phyloP scores from a whole-genome alignment of 805 yeast species.

The Ogataea haglerorum region DNA sequence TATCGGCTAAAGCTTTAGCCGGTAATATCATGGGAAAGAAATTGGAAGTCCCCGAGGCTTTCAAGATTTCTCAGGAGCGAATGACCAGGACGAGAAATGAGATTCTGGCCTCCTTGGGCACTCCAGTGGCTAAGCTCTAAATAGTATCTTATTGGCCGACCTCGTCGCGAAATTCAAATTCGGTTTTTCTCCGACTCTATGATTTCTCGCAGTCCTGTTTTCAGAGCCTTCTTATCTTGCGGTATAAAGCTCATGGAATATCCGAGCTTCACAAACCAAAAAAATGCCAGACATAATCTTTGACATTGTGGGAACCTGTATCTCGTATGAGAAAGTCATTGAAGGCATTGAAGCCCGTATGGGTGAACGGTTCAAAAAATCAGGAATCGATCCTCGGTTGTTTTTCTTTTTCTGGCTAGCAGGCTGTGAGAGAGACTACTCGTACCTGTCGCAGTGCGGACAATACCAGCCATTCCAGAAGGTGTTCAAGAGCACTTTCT shows the following conservation, averaged over 20 bases:
- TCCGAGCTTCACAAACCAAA: background rate
- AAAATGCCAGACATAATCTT: conserved; percentile 30
- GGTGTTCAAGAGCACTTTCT: conserved; percentile 21
- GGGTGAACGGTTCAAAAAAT: conserved; percentile 23
- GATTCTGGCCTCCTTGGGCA: conserved; percentile 12
- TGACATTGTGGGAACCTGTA: conserved; percentile 32
- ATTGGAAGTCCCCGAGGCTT: conserved; percentile 22
- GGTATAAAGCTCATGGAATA: background rate
- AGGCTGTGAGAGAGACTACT: conserved; percentile 85
- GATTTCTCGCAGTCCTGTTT: no score
- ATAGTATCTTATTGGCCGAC: background rate
- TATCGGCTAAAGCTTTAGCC: conserved; percentile 40
- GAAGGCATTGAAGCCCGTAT: conserved; percentile 22
- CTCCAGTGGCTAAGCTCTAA: conserved; percentile 4
- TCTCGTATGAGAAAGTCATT: conserved; percentile 25
- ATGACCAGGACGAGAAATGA: conserved; percentile 15
- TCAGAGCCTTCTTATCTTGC: no score
- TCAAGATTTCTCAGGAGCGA: conserved; percentile 22
- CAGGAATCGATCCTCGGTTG: conserved; percentile 22
- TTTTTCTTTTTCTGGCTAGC: conserved; percentile 20
- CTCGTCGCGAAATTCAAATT: no score
- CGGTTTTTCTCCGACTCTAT: no score
- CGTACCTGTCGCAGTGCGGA: conserved; percentile 21
- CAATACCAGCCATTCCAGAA: conserved; percentile 21
- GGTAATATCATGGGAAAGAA: conserved; percentile 11